Evolutionary conservation across 371 early-diverging fungal species (phyloP).

Genomic region (Zychaea mexicana): DNA sequence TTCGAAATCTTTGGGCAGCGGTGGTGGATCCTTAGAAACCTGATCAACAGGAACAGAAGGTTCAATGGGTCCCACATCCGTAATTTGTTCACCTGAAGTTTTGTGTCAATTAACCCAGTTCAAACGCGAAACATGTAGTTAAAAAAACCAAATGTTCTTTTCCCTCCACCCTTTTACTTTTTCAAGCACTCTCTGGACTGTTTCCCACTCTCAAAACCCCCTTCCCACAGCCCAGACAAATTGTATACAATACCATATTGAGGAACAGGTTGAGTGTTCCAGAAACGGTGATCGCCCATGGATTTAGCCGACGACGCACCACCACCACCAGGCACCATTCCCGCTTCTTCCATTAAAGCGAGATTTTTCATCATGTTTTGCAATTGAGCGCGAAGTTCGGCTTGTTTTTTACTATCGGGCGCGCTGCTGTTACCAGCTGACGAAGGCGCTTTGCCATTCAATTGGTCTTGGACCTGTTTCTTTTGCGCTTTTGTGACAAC

Average conservation of each 20-base stretch:
- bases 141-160: not conserved
- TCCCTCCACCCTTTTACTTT: not conserved
- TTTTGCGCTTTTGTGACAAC: conserved; percentile 13
- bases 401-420: conserved; percentile 12
- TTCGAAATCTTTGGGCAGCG: conserved; percentile 85
- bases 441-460: conserved; percentile 4
- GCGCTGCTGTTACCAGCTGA: not conserved
- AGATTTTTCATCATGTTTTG: conserved; percentile 42
- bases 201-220: too few relatives aligned
- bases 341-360: conserved; percentile 33
- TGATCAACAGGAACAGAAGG: conserved; percentile 74
- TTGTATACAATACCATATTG: conserved; percentile 51
- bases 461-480: conserved; percentile 9
- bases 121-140: too few relatives aligned
- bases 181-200: too few relatives aligned
- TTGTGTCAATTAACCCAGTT: too few relatives aligned
- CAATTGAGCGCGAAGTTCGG: conserved; percentile 34
- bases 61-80: conserved; percentile 84
- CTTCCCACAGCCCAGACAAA: not conserved
- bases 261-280: conserved; percentile 97
- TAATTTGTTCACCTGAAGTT: conserved; percentile 62
- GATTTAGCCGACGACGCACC: conserved; percentile 28
- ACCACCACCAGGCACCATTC: too few relatives aligned
- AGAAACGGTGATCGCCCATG: conserved; percentile 83
- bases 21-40: conserved; percentile 82